Base-by-base conservation (phyloP, 2,329 filamentous ascomycete species). In the Plectosphaerella plurivora region DNA sequence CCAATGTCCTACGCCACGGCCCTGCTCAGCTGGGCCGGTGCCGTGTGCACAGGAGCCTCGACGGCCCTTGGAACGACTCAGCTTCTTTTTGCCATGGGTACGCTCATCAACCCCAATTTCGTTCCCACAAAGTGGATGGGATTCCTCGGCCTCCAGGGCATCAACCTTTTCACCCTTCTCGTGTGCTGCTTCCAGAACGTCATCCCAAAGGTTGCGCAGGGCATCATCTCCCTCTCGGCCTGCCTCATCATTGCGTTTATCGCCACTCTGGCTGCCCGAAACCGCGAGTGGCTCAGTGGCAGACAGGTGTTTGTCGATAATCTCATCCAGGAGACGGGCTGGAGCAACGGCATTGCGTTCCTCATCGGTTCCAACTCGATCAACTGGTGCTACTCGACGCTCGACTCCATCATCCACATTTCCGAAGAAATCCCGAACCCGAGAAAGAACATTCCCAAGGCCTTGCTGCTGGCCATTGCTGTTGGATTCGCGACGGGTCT, bases 351-450 rank as follows among this genome's bases (percentile, higher is more conserved):
- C 11, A 51, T 65, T 25, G 63, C 63, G 2, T 65, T 65, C 49
- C 58, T 65, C 28, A 60, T 63, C 18, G 63, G 63, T 9, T 57
- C 65, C 47, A 62, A 60, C 25, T 61, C 61, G 0, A 57, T 59
- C 45, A 64, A 65, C 47, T 65, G 62, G 63, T 62, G 61, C 47
- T 61, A 64, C n/a, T 63, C 60, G 2, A 64, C 62, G 37, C 59
- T 65, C 16, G 63, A 65, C 16, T 59, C 61, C 10, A 56, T 58
- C 11, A 61, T 60, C 1, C 62, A 65, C 24, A 44, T 65, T n/a
- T 60, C 62, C 2, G 63, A 65, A 41, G 63, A 65, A 51, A 64
- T 65, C 15, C 63, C 61, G 3, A 54, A 51, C 1, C 63, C 63
- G 0, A 55, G 52, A 9, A 61, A 52, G 3, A 59, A 63, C 20